These are phyloP conservation scores for Gynandropsis gynandra DNA, from an alignment of 345 rosid genomes.

Conservation along the genomic window DNA sequence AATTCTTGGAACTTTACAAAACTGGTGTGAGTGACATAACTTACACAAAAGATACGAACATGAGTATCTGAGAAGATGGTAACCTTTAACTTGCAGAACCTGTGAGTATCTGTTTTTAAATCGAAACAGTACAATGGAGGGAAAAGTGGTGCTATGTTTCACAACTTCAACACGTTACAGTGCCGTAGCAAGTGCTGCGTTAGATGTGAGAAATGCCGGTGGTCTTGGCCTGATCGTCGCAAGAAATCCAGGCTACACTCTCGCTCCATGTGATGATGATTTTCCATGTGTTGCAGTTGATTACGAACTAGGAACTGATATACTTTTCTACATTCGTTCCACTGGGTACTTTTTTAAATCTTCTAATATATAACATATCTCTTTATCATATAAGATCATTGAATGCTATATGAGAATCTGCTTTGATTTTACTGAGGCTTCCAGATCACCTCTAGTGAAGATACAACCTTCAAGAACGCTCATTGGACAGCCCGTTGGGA, in stretches of 20 bases:
- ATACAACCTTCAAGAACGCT: conserved; percentile 20
- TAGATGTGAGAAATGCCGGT: conserved; percentile 22
- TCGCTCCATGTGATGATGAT: conserved; percentile 23
- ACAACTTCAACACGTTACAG: conserved; percentile 8
- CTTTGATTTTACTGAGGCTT: no score
- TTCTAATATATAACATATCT: no score
- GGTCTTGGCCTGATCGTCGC: conserved; percentile 37
- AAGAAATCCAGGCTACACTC: conserved; percentile 24
- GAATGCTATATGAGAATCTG: conserved; percentile 9
- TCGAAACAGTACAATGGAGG: conserved; percentile 16
- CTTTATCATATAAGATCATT: no score
- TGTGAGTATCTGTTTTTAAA: conserved; percentile 10
- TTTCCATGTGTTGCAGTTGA: conserved; percentile 32
- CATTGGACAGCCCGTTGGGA: conserved; percentile 19
- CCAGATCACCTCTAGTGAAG: conserved; percentile 13
- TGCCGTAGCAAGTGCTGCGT: conserved; percentile 22
- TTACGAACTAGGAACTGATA: conserved; percentile 31
- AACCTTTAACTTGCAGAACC: conserved; percentile 2
- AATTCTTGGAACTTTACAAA: no score
- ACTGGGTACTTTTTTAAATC: conserved; percentile 17
- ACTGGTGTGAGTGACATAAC: no score
- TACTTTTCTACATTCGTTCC: conserved; percentile 32
- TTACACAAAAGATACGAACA: no score
- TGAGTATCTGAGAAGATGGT: no score
- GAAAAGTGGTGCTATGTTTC: conserved; percentile 35